A percentile compares a stretch with the other conserved stretches of the same genome.
phyloP scores from a whole-genome alignment of 805 yeast genomes.

The Alloascoidea africana region DNA sequence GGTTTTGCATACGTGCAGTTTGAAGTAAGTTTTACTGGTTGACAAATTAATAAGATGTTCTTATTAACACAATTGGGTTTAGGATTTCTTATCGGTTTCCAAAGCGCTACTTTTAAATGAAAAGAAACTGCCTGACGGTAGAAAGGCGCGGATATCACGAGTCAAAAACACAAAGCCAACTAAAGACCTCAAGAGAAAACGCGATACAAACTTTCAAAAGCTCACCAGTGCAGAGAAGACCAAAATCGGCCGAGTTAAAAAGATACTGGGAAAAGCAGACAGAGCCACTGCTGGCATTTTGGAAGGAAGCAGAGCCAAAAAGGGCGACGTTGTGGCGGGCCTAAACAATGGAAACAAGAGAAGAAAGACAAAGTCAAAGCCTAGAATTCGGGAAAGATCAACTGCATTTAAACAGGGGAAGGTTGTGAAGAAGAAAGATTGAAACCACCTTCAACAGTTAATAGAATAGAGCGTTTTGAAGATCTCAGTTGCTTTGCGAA shows the following conservation, averaged over 20 bases:
- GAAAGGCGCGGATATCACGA: slow-evolving; percentile 68
- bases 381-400: slow-evolving; percentile 41
- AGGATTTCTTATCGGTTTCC: slow-evolving; percentile 46
- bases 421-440: too few relatives aligned
- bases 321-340: slow-evolving; percentile 47
- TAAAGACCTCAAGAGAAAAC: slow-evolving; percentile 13
- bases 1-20: slow-evolving; percentile 96
- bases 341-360: slow-evolving; percentile 29
- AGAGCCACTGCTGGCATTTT: slow-evolving; percentile 51
- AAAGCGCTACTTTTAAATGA: slow-evolving; percentile 71
- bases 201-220: slow-evolving; percentile 10
- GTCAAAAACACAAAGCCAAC: slow-evolving; percentile 29
- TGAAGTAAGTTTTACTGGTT: slow-evolving; percentile 20
- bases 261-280: slow-evolving; percentile 67
- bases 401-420: slow-evolving; percentile 30
- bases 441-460: too few relatives aligned
- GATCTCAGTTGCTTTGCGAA: too few relatives aligned
- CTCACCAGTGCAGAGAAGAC: slow-evolving; percentile 36
- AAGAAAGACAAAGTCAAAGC: slow-evolving; percentile 30
- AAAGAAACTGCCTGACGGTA: slow-evolving; percentile 31
- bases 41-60: background rate
- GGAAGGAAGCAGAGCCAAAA: slow-evolving; percentile 71
- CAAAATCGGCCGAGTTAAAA: slow-evolving; percentile 64
- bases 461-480: too few relatives aligned
- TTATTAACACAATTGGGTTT: too few relatives aligned